phyloP scores from a whole-genome alignment of 2,329 filamentous ascomycete species.

The Alternaria sp. region DNA sequence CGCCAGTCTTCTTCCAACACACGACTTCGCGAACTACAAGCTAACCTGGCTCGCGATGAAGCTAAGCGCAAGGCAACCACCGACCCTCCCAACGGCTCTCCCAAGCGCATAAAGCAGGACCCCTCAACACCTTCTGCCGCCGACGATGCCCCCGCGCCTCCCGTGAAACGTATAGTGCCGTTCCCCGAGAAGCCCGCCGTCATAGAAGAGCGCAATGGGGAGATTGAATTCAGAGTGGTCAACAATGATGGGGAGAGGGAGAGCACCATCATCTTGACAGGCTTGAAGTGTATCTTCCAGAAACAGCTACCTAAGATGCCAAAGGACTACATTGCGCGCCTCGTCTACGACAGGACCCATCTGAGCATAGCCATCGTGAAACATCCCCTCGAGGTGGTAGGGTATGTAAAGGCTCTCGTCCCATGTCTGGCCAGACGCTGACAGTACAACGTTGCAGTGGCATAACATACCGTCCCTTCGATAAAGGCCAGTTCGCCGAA shows the following conservation, averaged over 20 bases:
- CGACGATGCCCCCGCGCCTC: slow-evolving; percentile 44
- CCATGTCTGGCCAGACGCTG: not conserved
- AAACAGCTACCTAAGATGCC: slow-evolving; percentile 99
- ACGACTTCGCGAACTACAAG: slow-evolving; percentile 12
- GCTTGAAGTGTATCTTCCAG: slow-evolving; percentile 96
- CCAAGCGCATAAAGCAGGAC: slow-evolving; percentile 62
- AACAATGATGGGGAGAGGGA: slow-evolving; percentile 93
- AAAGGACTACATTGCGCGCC: slow-evolving; percentile 95
- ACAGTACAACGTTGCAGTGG: slow-evolving; percentile 62
- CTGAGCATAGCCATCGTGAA: slow-evolving; percentile 97
- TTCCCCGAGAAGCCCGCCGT: slow-evolving; percentile 96
- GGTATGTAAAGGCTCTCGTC: slow-evolving; percentile 48
- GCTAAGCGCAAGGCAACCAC: slow-evolving; percentile 78
- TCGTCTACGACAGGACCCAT: slow-evolving; percentile 97
- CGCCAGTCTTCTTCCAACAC: slow-evolving; percentile 11
- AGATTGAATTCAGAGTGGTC: slow-evolving; percentile 96
- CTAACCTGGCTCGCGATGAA: slow-evolving; percentile 26
- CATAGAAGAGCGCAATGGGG: slow-evolving; percentile 88
- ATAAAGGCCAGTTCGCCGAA: slow-evolving; percentile 89
- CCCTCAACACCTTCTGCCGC: slow-evolving; percentile 44
- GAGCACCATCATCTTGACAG: slow-evolving; percentile 91
- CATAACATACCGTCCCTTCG: slow-evolving; percentile 95
- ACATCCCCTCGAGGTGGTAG: slow-evolving; percentile 90
- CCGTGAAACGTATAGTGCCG: slow-evolving; percentile 70
- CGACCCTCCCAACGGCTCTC: slow-evolving; percentile 64